Base-by-base conservation (phyloP, 768 basidiomycete genomes). In the Xerocomellus chrysenteron region DNA sequence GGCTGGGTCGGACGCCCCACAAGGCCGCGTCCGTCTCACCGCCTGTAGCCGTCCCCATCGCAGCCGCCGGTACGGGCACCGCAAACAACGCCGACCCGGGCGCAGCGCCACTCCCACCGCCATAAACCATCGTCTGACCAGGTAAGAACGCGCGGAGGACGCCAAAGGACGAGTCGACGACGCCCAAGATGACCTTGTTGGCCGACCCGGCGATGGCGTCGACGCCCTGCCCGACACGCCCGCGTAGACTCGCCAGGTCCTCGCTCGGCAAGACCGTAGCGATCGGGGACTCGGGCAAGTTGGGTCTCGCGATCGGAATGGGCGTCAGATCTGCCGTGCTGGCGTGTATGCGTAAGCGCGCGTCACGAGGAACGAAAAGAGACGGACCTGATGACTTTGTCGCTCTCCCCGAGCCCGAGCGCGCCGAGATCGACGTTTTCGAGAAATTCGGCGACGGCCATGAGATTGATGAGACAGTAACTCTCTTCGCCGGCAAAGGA, bases 371-470 rank as follows among this genome's bases (percentile, higher is more conserved):
- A 26, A 26, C 26, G 17, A 28, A 10, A 26, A 2, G 32, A 19
- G 13, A 45, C 76, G 26, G 50, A 87, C 87, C 85, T 87, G 63
- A 85, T 69, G 4, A 82, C 78, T 30, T 74, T 76, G 47, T 83
- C 82, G 35, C 80, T 80, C 50, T 86, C 84, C 6, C 80, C 83
- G 7, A 92, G 72, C 0, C 82, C 87, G 19, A 90, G 74, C 1
- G 80, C 82, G 8, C 81, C 87, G 54, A 97, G 77, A 74, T 98
- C 94, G 36, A 98, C 93, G 67, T 94, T 92, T 74, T 96, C 94
- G 50, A 98, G 77, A 70, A 98, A 99, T 68, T 98, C 95, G 1
- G 91, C 92, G 7, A 96, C 94, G 12, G 96, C 96, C 79, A 95
- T 85, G 39, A 97, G 77, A 72, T 97, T 98, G 70, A 98, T 90